Evolutionary conservation across 192 early-diverging fungal species (phyloP).

Genomic region (Pilobolus umbonatus): DNA sequence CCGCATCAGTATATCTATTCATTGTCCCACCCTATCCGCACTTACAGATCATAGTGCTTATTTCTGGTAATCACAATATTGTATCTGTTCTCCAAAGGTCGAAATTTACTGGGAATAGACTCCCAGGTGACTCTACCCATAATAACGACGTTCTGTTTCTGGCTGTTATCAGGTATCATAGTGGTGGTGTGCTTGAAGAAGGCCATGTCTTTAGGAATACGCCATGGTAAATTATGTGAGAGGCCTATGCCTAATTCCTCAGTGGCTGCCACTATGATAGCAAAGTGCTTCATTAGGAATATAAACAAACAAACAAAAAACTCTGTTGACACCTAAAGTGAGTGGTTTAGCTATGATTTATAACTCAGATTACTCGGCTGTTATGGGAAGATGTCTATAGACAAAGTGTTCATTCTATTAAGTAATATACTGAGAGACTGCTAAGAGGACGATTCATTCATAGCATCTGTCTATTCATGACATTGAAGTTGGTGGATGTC

Average conservation of each 20-base stretch:
- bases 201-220: constrained; percentile 76
- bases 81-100: constrained; percentile 72
- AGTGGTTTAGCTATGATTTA: too few species aligned
- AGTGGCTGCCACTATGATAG: constrained; percentile 75
- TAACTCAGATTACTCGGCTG: too few species aligned
- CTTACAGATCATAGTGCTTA: constrained; percentile 39
- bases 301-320: not conserved
- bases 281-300: constrained; percentile 35
- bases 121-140: constrained; percentile 96
- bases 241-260: constrained; percentile 74
- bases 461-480: not conserved
- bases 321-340: too few species aligned
- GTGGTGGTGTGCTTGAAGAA: constrained; percentile 75
- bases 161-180: constrained; percentile 13
- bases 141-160: constrained; percentile 73
- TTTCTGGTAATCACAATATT: constrained; percentile 84
- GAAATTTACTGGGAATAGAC: constrained; percentile 76
- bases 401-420: too few species aligned
- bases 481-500: not conserved
- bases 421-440: not conserved
- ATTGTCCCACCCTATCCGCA: not conserved
- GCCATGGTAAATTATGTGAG: constrained; percentile 76
- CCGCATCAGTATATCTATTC: constrained; percentile 8
- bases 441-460: not conserved
- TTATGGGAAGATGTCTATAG: too few species aligned